Evolutionary conservation across 192 early-diverging fungal species (phyloP), one percentile per base, ranked within the genome.

Genomic region (Coemansia sp.): DNA sequence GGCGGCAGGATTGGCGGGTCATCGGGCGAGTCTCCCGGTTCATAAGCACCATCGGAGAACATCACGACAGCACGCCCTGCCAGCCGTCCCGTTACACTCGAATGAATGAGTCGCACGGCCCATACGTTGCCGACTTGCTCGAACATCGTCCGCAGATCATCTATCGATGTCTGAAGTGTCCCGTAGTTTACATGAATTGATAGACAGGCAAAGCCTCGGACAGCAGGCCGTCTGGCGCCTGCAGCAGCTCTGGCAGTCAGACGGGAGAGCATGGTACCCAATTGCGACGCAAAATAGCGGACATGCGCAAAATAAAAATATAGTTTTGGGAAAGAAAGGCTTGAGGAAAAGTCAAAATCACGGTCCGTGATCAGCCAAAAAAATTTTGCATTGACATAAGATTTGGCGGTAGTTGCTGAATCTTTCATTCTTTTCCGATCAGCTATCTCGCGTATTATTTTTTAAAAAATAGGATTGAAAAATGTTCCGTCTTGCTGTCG

Each of bases 111-210:
- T 17, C 64, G n/a, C 5, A 79, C 53, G n/a, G 72, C 76, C 76
- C 76, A 79, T 32, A 79, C 76, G 2, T 66, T 73, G 60, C 76
- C 76, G 9, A 62, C 65, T 0, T 62, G 62, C 51, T 73, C 67
- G 56, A 79, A 79, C 19, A 51, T 32, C 32, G 21, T 21, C 29
- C 29, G 57, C 55, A 79, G 38, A 39, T 71, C 66, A 27, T 60
- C 70, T 41, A 27, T 51, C 10, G 76, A 58, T 21, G 70, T 79
- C n/a, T 43, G 32, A 0, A 60, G 59, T n/a, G 63, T 51, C 53
- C 60, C 51, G 49, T 65, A 79, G 25, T 57, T 37, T 49, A 79
- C 70, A 17, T 62, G 60, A 15, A 79, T 67, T 15, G 76, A 62
- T 25, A 73, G 48, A 24, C 76, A 72, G n/a, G 76, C 76, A 63